Conservation (phyloP, 2,329 filamentous ascomycete species). For the Apiospora saccharicola region DNA sequence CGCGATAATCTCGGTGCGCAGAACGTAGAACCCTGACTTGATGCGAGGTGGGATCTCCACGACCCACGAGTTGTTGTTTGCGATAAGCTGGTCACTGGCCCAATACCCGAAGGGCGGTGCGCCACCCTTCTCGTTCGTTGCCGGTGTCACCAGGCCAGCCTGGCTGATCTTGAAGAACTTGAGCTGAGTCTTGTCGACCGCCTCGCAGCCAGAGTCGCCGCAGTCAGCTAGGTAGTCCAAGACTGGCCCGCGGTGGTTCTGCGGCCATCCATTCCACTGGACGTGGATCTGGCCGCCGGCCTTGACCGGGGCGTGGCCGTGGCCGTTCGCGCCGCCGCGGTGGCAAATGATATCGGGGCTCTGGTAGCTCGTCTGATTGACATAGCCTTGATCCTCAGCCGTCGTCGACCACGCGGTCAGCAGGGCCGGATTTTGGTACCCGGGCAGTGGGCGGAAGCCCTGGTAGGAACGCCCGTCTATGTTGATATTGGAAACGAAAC, state of each 20-base stretch:
- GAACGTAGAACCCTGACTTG: conserved; percentile 38
- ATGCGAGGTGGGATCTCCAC: conserved; percentile 40
- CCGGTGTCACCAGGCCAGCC: conserved; percentile 40
- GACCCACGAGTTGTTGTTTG: conserved; percentile 44
- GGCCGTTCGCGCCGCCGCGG: conserved; percentile 41
- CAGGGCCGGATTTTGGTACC: conserved; percentile 31
- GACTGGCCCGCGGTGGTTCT: conserved; percentile 48
- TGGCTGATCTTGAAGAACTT: conserved; percentile 43
- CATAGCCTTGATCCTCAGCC: conserved; percentile 50
- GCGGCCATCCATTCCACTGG: conserved; percentile 49
- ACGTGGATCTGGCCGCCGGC: conserved; percentile 47
- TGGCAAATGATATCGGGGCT: conserved; percentile 49
- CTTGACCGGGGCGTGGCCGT: conserved; percentile 42
- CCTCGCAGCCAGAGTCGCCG: conserved; percentile 39
- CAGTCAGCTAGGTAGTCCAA: conserved; percentile 49
- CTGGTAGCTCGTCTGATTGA: conserved; percentile 46
- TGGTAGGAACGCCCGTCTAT: conserved; percentile 37
- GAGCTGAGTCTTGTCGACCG: conserved; percentile 41
- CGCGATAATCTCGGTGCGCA: conserved; percentile 39
- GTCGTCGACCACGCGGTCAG: conserved; percentile 41
- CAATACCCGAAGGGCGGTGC: conserved; percentile 32
- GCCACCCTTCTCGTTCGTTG: conserved; percentile 49
- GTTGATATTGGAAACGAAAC: conserved; percentile 40
- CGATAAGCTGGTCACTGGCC: conserved; percentile 56
- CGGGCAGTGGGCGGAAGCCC: conserved; percentile 35